Conservation (phyloP, 2,329 filamentous ascomycete genomes). For the Aciculosporium take region DNA sequence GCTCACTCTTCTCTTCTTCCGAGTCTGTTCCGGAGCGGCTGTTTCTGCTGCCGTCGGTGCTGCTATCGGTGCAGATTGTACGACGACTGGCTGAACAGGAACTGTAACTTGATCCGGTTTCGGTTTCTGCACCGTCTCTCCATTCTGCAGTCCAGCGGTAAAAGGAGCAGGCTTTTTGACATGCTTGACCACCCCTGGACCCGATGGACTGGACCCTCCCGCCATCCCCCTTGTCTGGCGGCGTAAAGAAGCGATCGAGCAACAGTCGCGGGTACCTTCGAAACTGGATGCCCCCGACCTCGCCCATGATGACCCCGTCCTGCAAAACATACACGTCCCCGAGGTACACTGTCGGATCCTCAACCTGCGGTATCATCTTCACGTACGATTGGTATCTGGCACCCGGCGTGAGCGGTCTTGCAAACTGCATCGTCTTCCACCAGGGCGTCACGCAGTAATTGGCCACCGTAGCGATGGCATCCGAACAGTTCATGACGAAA, state of each 20-base stretch:
- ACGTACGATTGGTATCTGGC: slow-evolving; percentile 44
- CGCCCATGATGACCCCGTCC: slow-evolving; percentile 31
- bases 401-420: slow-evolving; percentile 28
- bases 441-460: slow-evolving; percentile 43
- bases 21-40: neutral
- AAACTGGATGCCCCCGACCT: slow-evolving; percentile 47
- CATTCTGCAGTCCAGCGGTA: neutral
- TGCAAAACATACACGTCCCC: slow-evolving; percentile 44
- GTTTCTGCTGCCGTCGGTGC: slow-evolving; percentile 12
- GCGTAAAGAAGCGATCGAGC: slow-evolving; percentile 50
- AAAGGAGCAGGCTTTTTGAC: no score
- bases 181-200: no score
- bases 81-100: neutral
- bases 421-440: slow-evolving; percentile 38
- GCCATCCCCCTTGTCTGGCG: slow-evolving; percentile 15
- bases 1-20: no score
- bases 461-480: slow-evolving; percentile 37
- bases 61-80: slow-evolving; percentile 13
- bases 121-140: neutral
- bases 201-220: no score
- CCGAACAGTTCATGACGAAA: slow-evolving; percentile 44
- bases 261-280: slow-evolving; percentile 51
- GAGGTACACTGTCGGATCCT: slow-evolving; percentile 24
- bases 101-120: neutral
- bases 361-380: slow-evolving; percentile 39